These are phyloP conservation scores for Candida xyloterini DNA, from an alignment of 805 yeast genomes.

Conservation along the genomic window DNA sequence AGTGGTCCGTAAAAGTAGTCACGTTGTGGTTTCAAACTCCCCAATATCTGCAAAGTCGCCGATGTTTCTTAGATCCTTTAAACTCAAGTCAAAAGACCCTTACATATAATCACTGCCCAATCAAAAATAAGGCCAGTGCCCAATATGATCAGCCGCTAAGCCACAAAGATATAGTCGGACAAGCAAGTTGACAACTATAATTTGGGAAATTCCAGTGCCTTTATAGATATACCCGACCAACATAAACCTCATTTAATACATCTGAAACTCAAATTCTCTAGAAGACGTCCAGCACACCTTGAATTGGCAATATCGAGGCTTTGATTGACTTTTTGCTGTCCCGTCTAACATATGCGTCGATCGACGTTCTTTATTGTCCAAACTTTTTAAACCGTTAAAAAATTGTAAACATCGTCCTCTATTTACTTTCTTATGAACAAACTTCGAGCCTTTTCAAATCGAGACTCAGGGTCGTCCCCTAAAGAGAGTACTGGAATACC, in stretches of 20 bases:
- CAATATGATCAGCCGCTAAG: not conserved
- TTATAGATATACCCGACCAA: not conserved
- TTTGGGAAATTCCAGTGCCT: not conserved
- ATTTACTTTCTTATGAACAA: slow-evolving; percentile 20
- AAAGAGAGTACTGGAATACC: slow-evolving; percentile 13
- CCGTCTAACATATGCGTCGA: not conserved
- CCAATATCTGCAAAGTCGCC: slow-evolving; percentile 7
- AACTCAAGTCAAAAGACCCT: slow-evolving; percentile 8
- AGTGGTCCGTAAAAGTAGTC: slow-evolving; percentile 20
- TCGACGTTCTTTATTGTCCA: slow-evolving; percentile 1
- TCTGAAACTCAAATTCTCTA: too few relatives aligned
- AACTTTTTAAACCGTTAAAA: not conserved
- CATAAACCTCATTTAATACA: too few relatives aligned
- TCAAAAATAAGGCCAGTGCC: not conserved
- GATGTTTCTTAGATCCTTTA: slow-evolving; percentile 17
- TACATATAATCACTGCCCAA: not conserved
- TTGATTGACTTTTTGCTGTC: not conserved
- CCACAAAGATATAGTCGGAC: not conserved
- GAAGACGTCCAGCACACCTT: too few relatives aligned
- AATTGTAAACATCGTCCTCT: slow-evolving; percentile 1
- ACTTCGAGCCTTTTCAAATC: slow-evolving; percentile 25
- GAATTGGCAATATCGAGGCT: too few relatives aligned
- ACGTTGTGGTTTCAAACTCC: slow-evolving; percentile 5
- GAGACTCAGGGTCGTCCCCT: slow-evolving; percentile 15
- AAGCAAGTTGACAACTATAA: not conserved